Percentiles rank a stretch among this genome's conserved stretches.
Conservation (phyloP, 768 basidiomycete species). For the Lentinula sp. region DNA sequence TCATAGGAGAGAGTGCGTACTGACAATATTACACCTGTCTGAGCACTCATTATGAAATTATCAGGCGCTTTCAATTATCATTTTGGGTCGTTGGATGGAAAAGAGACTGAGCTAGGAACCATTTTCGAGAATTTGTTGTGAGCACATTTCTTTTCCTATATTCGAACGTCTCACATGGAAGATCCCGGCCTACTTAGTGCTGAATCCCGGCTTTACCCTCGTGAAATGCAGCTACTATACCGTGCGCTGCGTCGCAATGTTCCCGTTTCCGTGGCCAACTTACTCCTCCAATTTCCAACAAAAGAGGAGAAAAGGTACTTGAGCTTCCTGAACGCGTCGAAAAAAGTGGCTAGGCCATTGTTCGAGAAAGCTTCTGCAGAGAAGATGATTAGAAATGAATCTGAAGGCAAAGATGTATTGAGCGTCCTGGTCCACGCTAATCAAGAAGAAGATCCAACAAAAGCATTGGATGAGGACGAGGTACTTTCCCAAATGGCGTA, state of each 20-base stretch:
- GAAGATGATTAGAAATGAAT: not conserved
- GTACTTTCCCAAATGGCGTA: slow-evolving; percentile 40
- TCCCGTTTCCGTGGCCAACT: not conserved
- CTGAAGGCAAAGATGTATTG: not conserved
- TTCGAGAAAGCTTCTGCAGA: not conserved
- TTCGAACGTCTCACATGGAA: not conserved
- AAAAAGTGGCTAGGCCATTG: not conserved
- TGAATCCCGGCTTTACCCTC: not conserved
- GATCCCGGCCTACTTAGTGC: not conserved
- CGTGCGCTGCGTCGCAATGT: not conserved
- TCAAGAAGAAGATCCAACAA: slow-evolving; percentile 35
- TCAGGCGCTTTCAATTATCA: slow-evolving; percentile 24
- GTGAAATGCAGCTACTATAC: not conserved
- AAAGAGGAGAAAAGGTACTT: slow-evolving; percentile 1
- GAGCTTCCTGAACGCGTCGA: not conserved
- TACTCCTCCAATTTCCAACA: not conserved
- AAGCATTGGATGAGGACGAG: slow-evolving; percentile 41
- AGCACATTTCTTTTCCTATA: not conserved
- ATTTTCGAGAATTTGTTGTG: slow-evolving; percentile 1
- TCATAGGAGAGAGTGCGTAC: slow-evolving; percentile 25
- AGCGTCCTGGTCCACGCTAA: slow-evolving; percentile 41
- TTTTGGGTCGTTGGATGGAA: slow-evolving; percentile 13
- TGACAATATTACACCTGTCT: not conserved
- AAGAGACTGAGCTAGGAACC: not conserved
- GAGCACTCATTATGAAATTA: not conserved